Percentiles rank a stretch among this genome's conserved stretches.
Evolutionary conservation across 768 basidiomycete species (phyloP).

Genomic region (Mycena rebaudengoi): DNA sequence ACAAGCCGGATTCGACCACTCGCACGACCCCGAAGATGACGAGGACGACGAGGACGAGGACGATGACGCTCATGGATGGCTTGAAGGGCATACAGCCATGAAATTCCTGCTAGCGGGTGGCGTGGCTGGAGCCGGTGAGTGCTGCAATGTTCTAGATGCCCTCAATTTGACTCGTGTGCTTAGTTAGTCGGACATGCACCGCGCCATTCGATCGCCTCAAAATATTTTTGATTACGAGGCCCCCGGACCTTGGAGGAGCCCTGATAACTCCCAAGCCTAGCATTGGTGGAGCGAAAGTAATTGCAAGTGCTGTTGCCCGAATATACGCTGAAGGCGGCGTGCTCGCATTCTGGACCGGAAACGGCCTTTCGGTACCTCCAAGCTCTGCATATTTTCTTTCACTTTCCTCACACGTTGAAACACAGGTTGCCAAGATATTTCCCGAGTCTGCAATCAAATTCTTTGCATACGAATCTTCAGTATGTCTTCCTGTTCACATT

Average conservation of each 20-base stretch:
- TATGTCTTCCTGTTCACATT: conserved; percentile 50
- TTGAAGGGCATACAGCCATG: conserved; percentile 78
- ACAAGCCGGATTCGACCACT: too few relatives aligned
- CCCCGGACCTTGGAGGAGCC: conserved; percentile 74
- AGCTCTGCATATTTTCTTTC: too few relatives aligned
- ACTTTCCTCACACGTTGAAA: too few relatives aligned
- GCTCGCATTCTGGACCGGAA: conserved; percentile 97
- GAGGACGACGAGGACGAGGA: conserved; percentile 49
- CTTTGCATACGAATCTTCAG: conserved; percentile 92
- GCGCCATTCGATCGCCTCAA: conserved; percentile 98
- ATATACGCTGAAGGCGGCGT: conserved; percentile 93
- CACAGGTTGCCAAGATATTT: conserved; percentile 93
- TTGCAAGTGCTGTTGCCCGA: conserved; percentile 75
- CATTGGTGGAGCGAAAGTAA: conserved; percentile 66
- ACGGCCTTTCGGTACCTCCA: conserved; percentile 93
- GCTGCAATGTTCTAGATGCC: conserved; percentile 3
- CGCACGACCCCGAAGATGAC: conserved; percentile 51
- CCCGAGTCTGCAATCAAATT: conserved; percentile 99
- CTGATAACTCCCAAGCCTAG: conserved; percentile 51
- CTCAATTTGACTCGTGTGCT: conserved; percentile 29
- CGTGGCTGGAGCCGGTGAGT: conserved; percentile 89
- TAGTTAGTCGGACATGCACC: conserved; percentile 95
- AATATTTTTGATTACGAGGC: conserved; percentile 92
- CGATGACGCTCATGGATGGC: conserved; percentile 64
- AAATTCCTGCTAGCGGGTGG: conserved; percentile 95